Evolutionary conservation across 83 land plant genomes (phyloP), one percentile per base, ranked within the genome.

Genomic region (Thuja plicata): DNA sequence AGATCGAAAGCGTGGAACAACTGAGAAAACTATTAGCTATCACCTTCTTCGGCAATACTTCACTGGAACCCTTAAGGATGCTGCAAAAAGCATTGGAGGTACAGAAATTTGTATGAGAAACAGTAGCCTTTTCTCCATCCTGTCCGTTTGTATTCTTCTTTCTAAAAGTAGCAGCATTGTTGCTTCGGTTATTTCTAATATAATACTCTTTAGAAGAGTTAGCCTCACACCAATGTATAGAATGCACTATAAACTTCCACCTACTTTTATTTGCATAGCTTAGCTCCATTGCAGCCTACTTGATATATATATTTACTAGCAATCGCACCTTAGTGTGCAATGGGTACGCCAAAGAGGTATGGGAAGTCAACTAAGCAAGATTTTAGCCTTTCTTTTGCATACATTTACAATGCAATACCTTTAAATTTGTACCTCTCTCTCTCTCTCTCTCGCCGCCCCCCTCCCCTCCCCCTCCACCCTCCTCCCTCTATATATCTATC

Each of bases 11-110:
- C 91, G 94, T 17, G 90, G 90, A 66, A 89, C 93, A 45, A 87
- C 91, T 27, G 95, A 91, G 85, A 95, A 90, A 60, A 92, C 89
- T 84, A 92, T 93, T 54, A 93, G 94, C 55, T 91, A 92, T 57
- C 91, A 90, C 87, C 91, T 95, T 89, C 95, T 95, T 87, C 95
- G 94, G 79, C 93, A 92, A 46, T 92, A 95, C 89, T 95, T 95
- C 78, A 90, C 95, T 88, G 96, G 96, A 87, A 95, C 95, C 79
- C 93, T 95, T 1, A 95, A 95, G 90, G 95, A 95, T 93, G 95
- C 96, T 77, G 96, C 95, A 83, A 93, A 91, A 89, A 91, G 92
- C 89, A 90, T 95, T 89, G 96, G 95, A 43, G 96, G 96, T 95
- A 60, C 8, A 55, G n/a, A 82, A 7, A 82, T 82, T 27, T 55